Base-by-base conservation (phyloP, 2,329 filamentous ascomycete species). In the Helotiales sp. region DNA sequence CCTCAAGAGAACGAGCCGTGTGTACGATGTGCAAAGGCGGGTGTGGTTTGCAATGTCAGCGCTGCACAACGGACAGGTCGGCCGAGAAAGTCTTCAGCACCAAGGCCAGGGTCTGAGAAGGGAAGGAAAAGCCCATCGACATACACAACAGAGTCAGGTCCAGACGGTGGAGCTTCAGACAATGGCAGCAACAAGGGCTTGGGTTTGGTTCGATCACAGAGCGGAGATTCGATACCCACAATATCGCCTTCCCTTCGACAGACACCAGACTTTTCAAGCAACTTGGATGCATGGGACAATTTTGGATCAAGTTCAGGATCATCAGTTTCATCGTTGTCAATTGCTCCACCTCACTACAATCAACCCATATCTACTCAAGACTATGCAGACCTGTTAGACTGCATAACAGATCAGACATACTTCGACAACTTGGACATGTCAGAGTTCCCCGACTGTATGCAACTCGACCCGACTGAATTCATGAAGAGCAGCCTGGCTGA, bases 351-450 rank as follows among this genome's bases (percentile, higher is more conserved):
- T 19, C 31, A 50, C 15, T 54, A 53, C 33, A 48, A 10, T 19
- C 50, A 58, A 40, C 55, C 49, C 12, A 48, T 58, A 29, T 58
- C 55, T 8, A 58, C 51, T 5, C 50, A 58, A 5, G 55, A 58
- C 3, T 58, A 58, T 49, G 55, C 55, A 15, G 55, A 58, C 48
- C 34, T 58, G 12, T 36, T 58, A 44, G 55, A 58, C 12, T 58
- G 55, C 36, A 58, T 58, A 30, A 58, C 55, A 5, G 55, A 58
- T 44, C 55, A 58, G 30, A 27, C 55, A 53, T 58, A 58, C 24
- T 58, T 58, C 38, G 55, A 58, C 31, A 53, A 27, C 24, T 50
- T 58, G 55, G 55, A 58, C 31, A 51, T 58, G n/a, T 49, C 50
- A n/a, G 55, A 54, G 31, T 54, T 58, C 10, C 52, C 55, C 33